These are phyloP conservation scores for Eimeria tenella DNA, from an alignment of 169 alveolate species.

Conservation along the genomic window DNA sequence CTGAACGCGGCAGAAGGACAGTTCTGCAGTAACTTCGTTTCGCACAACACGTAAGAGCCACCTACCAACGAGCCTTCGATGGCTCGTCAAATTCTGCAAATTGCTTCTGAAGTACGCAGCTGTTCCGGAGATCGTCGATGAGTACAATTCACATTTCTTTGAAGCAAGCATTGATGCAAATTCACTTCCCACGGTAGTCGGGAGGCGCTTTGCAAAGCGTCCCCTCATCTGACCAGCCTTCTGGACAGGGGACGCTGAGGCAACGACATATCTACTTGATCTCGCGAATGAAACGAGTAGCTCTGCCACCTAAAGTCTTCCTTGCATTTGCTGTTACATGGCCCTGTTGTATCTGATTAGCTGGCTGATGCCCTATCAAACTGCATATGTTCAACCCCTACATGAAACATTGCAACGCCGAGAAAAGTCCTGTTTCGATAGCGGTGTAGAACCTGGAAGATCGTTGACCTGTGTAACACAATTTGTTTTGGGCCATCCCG, in stretches of 20 bases:
- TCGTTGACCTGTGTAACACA: not conserved
- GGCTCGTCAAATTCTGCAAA: conserved; percentile 70
- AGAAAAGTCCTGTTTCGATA: conserved; percentile 47
- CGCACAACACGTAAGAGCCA: not conserved
- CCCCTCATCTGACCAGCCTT: conserved; percentile 40
- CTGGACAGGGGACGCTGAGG: conserved; percentile 48
- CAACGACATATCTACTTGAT: not conserved
- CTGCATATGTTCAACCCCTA: not conserved
- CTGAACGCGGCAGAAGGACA: not conserved
- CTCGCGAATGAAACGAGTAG: not conserved
- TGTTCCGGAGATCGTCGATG: not conserved
- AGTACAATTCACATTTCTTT: not conserved
- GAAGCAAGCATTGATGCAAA: too few relatives aligned
- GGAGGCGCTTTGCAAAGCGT: conserved; percentile 62
- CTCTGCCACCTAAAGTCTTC: conserved; percentile 54
- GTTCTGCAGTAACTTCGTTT: not conserved
- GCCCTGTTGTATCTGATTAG: conserved; percentile 19
- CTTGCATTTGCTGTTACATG: conserved; percentile 39
- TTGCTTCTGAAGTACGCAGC: conserved; percentile 73
- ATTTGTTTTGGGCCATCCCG: not conserved
- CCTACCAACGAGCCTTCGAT: conserved; percentile 74
- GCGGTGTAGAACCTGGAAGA: conserved; percentile 30
- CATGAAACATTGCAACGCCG: conserved; percentile 60
- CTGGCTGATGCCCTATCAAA: not conserved
- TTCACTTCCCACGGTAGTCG: conserved; percentile 45